A percentile compares a stretch with the other conserved stretches of the same genome.
phyloP scores from a whole-genome alignment of 2,329 filamentous ascomycete genomes.

The Penicillium palitans region DNA sequence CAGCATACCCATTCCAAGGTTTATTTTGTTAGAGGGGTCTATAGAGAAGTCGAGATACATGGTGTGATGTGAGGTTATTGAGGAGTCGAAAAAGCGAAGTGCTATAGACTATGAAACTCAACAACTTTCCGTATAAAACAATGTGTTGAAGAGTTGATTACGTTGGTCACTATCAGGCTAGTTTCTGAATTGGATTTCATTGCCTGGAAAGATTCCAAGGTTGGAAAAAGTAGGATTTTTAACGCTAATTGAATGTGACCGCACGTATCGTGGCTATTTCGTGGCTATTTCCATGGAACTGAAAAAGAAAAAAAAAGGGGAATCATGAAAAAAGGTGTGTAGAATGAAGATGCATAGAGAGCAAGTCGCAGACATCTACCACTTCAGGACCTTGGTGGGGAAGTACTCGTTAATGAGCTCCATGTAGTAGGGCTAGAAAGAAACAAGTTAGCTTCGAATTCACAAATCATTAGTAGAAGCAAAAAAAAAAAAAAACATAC shows the following conservation, averaged over 20 bases:
- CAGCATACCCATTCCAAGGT: too few relatives aligned
- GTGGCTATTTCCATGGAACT: background rate
- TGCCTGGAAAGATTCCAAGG: background rate
- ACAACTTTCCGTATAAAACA: background rate
- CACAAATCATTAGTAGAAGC: background rate
- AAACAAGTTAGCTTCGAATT: background rate
- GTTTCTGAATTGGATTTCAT: background rate
- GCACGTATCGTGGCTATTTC: background rate
- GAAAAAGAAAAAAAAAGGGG: conserved; percentile 15
- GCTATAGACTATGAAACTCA: background rate
- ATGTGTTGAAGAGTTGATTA: background rate
- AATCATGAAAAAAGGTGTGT: conserved; percentile 18
- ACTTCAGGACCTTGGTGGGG: conserved; percentile 66
- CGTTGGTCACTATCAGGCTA: background rate
- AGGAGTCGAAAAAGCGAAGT: too few relatives aligned
- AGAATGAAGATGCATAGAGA: conserved; percentile 4
- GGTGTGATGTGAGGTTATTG: too few relatives aligned
- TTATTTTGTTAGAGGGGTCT: too few relatives aligned
- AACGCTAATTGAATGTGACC: conserved; percentile 8
- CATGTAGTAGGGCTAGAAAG: conserved; percentile 63
- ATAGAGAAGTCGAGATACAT: too few relatives aligned
- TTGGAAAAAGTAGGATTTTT: background rate
- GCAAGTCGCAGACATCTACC: conserved; percentile 51
- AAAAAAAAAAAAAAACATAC: background rate
- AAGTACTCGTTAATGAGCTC: conserved; percentile 75